These are phyloP conservation scores for Aspergillus phoenicis DNA, from an alignment of 2,329 filamentous ascomycete species.

Conservation along the genomic window DNA sequence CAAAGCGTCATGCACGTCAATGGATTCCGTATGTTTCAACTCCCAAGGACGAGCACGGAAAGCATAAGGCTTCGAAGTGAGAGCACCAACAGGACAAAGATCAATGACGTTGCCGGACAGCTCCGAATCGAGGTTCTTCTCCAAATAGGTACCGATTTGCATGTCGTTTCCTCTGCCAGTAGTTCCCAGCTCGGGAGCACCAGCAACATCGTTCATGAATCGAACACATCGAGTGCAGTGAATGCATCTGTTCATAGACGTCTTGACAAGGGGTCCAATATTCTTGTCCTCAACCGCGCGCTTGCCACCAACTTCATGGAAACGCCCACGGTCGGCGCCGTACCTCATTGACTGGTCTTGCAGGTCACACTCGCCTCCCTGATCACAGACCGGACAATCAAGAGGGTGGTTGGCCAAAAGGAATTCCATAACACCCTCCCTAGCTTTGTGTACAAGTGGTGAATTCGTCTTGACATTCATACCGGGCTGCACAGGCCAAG, in stretches of 20 bases:
- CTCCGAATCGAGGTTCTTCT: constrained; percentile 90
- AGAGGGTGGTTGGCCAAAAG: constrained; percentile 93
- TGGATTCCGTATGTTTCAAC: constrained; percentile 90
- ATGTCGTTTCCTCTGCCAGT: constrained; percentile 94
- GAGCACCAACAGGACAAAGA: constrained; percentile 92
- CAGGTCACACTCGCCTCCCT: constrained; percentile 97
- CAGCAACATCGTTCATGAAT: constrained; percentile 96
- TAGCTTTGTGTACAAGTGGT: constrained; percentile 91
- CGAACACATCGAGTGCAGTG: constrained; percentile 98
- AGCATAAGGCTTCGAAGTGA: constrained; percentile 96
- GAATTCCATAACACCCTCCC: constrained; percentile 99
- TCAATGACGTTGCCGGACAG: constrained; percentile 97
- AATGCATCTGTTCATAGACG: constrained; percentile 99
- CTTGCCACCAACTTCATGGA: constrained; percentile 95
- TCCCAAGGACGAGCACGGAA: constrained; percentile 98
- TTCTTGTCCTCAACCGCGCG: constrained; percentile 99
- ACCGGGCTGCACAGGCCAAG: constrained; percentile 96
- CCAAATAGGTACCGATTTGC: constrained; percentile 97
- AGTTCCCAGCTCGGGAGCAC: constrained; percentile 91
- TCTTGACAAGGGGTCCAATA: constrained; percentile 97
- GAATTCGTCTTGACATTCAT: constrained; percentile 99
- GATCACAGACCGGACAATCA: constrained; percentile 97
- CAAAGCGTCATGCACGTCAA: constrained; percentile 89
- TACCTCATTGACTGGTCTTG: constrained; percentile 99
- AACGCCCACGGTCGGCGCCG: constrained; percentile 90